These are phyloP conservation scores for Stygiomarasmius scandens DNA, from an alignment of 1,284 basidiomycete genomes.

Conservation along the genomic window DNA sequence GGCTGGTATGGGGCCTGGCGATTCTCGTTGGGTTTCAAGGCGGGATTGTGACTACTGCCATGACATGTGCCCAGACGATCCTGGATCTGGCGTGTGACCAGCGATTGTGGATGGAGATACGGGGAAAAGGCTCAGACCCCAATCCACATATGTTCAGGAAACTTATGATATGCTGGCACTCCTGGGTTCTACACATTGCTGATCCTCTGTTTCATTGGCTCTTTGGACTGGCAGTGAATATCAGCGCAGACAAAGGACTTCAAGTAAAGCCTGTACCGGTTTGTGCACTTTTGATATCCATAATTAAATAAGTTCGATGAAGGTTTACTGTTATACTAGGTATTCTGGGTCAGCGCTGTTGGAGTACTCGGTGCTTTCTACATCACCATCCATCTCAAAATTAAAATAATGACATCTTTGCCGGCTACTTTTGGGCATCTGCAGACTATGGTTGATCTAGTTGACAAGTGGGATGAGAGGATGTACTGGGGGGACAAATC, in stretches of 20 bases:
- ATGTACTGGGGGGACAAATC: neutral
- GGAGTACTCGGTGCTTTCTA: neutral
- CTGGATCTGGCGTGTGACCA: slow-evolving; percentile 8
- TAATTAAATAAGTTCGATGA: neutral
- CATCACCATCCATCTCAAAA: neutral
- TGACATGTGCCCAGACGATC: slow-evolving; percentile 7
- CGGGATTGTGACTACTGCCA: slow-evolving; percentile 12
- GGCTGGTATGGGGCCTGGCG: slow-evolving; percentile 12
- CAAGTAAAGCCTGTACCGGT: slow-evolving; percentile 3
- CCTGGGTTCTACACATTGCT: slow-evolving; percentile 1
- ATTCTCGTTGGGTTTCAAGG: slow-evolving; percentile 15
- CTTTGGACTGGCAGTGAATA: slow-evolving; percentile 15
- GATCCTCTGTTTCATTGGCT: slow-evolving; percentile 18
- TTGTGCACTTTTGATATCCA: neutral
- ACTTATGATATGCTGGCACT: slow-evolving; percentile 5
- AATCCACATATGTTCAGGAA: slow-evolving; percentile 4
- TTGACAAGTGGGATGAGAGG: slow-evolving; percentile 5
- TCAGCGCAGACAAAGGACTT: slow-evolving; percentile 12
- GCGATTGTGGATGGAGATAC: slow-evolving; percentile 8
- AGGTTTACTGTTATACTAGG: neutral
- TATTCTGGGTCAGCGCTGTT: neutral
- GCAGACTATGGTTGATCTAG: slow-evolving; percentile 7
- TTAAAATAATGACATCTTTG: neutral
- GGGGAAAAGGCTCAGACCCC: slow-evolving; percentile 8
- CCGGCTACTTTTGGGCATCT: slow-evolving; percentile 7